Percentiles rank a stretch among this genome's conserved stretches.
phyloP scores from a whole-genome alignment of 495 filamentous ascomycete genomes.

The Aspergillus ellipticus region DNA sequence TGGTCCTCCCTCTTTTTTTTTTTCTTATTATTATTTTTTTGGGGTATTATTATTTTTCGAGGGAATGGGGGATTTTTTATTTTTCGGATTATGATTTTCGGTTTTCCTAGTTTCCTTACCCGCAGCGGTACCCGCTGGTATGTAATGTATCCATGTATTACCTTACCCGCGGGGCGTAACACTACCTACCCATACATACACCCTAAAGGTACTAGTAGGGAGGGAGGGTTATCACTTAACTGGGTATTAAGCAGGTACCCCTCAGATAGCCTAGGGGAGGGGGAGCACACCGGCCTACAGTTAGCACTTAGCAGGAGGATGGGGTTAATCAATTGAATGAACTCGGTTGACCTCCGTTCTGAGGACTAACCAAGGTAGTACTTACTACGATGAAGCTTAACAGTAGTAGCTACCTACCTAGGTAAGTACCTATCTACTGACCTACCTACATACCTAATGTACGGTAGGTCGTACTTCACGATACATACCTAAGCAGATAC shows the following conservation, averaged over 20 bases:
- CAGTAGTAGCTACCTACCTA: not conserved
- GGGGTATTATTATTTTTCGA: slow-evolving; percentile 2
- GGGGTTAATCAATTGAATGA: too few species aligned
- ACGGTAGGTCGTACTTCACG: too few species aligned
- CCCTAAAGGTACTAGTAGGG: not conserved
- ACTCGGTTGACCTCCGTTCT: too few species aligned
- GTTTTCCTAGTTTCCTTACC: slow-evolving; percentile 8
- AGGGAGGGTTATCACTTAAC: slow-evolving; percentile 2
- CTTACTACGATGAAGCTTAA: not conserved
- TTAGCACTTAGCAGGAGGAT: too few species aligned
- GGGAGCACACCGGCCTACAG: not conserved
- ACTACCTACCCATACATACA: not conserved
- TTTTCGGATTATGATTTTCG: not conserved
- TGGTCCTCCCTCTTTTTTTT: slow-evolving; percentile 3
- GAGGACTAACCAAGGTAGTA: too few species aligned
- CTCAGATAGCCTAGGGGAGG: not conserved
- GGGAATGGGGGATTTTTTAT: not conserved
- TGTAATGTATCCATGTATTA: slow-evolving; percentile 11
- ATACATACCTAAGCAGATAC: too few species aligned
- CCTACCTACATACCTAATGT: too few species aligned
- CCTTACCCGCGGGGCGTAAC: not conserved
- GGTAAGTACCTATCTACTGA: too few species aligned
- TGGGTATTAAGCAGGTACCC: not conserved
- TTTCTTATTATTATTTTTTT: slow-evolving; percentile 8
- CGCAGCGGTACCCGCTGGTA: slow-evolving; percentile 2